Evolutionary conservation across 108 stramenopile species (phyloP), one percentile per base, ranked within the genome.

Genomic region (Cyclotella distinguenda): DNA sequence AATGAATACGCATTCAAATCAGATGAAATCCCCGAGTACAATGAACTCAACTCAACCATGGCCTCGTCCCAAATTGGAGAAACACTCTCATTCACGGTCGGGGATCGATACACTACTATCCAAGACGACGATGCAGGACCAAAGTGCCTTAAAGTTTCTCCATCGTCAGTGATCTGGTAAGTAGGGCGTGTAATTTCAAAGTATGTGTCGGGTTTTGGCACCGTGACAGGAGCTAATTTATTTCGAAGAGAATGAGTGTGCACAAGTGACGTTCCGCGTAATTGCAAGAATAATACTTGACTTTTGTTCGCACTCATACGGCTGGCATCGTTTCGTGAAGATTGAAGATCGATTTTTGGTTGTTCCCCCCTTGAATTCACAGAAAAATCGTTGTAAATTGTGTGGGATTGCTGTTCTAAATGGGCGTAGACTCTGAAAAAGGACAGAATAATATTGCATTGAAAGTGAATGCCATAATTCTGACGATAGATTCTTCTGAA

Each of bases 51-150:
- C 60, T 72, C 66, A 27, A 87, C 67, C 42, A 64, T 45, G 15
- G 78, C 80, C 51, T 59, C 66, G 52, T 87, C 86, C 83, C 83
- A 87, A 25, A 19, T 64, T 32, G 85, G 85, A 13, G 60, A 53
- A 6, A 73, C 36, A 34, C 80, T 82, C 31, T 83, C 74, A 13
- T 48, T 53, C 25, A 84, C 78, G 9, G 78, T 65, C 3, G 64
- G 54, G 33, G 85, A 86, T 32, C 85, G 80, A 55, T 82, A 86
- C 13, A 87, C 79, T 39, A 77, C 68, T n/a, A 82, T 64, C 80
- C 81, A 82, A 2, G 42, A 4, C 47, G 22, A 23, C 9, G 61
- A 45, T 0, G 51, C 15, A 30, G 43, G 33, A 26, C 22, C n/a
- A 57, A 7, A 13, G 12, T 57, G 32, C 4, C 22, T 33, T n/a